Evolutionary conservation across 2,329 filamentous ascomycete species (phyloP).

Genomic region (Shiraia sp.): DNA sequence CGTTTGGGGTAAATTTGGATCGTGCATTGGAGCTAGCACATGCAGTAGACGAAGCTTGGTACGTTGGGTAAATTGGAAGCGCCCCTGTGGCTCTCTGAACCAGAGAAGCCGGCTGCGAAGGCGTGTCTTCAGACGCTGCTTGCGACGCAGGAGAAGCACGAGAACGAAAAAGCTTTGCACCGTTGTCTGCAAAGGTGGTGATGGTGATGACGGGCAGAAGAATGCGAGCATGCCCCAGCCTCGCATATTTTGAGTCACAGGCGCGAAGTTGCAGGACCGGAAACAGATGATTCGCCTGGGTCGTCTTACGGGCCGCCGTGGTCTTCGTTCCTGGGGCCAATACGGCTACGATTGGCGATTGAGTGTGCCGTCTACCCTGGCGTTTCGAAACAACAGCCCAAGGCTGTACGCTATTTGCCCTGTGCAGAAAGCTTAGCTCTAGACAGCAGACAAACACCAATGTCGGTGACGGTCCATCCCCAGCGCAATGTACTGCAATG

Average conservation of each 20-base stretch:
- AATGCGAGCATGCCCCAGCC: neutral
- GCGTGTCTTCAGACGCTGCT: neutral
- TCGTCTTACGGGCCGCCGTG: neutral
- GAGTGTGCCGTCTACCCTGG: slow-evolving; percentile 14
- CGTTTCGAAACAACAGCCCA: slow-evolving; percentile 26
- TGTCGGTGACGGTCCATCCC: neutral
- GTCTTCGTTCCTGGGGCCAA: slow-evolving; percentile 11
- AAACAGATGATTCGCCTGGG: slow-evolving; percentile 1
- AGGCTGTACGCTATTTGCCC: slow-evolving; percentile 3
- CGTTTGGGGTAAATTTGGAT: slow-evolving; percentile 27
- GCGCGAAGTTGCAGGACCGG: no score
- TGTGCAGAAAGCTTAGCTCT: slow-evolving; percentile 10
- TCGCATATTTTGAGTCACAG: neutral
- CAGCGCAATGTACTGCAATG: no score
- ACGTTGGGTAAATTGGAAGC: slow-evolving; percentile 5
- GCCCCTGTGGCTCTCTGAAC: slow-evolving; percentile 1
- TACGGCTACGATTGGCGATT: slow-evolving; percentile 17
- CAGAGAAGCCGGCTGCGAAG: neutral
- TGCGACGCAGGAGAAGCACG: neutral
- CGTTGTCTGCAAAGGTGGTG: no score
- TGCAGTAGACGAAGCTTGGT: slow-evolving; percentile 24
- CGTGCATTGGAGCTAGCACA: slow-evolving; percentile 10
- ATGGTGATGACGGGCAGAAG: no score
- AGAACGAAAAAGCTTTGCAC: neutral
- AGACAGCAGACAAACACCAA: slow-evolving; percentile 12